Conservation (phyloP, 371 early-diverging fungal species). For the Mucor ambiguus region DNA sequence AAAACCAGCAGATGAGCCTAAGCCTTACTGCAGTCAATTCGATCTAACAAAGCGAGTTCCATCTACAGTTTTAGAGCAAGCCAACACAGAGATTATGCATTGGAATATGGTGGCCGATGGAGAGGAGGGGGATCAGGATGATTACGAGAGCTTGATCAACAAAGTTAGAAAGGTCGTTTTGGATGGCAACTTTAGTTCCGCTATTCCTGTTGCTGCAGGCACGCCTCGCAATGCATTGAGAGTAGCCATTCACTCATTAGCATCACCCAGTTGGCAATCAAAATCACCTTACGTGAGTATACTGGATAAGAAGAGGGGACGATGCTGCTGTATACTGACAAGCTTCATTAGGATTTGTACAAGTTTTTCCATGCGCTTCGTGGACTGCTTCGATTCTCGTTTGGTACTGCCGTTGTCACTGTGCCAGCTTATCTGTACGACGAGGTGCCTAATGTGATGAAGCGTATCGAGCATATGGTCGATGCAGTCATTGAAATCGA, state of each 20-base stretch:
- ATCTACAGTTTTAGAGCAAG: conserved; percentile 49
- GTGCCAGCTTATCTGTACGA: conserved; percentile 83
- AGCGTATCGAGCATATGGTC: conserved; percentile 78
- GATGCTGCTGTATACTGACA: neutral
- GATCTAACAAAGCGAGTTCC: conserved; percentile 77
- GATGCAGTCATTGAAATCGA: conserved; percentile 90
- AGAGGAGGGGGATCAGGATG: conserved; percentile 39
- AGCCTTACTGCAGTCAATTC: conserved; percentile 73
- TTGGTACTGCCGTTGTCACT: conserved; percentile 79
- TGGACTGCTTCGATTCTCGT: conserved; percentile 75
- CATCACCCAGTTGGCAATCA: conserved; percentile 78
- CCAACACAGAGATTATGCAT: conserved; percentile 41
- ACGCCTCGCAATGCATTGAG: conserved; percentile 67
- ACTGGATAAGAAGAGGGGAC: neutral
- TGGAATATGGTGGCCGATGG: conserved; percentile 35
- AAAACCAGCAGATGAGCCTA: conserved; percentile 27
- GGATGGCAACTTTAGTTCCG: conserved; percentile 65
- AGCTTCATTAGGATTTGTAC: conserved; percentile 53
- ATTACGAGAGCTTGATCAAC: conserved; percentile 61
- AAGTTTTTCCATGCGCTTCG: conserved; percentile 79
- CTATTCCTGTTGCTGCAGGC: conserved; percentile 46
- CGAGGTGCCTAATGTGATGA: conserved; percentile 57
- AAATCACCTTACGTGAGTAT: conserved; percentile 55
- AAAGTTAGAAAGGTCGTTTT: conserved; percentile 59
- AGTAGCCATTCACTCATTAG: conserved; percentile 79